A percentile compares a stretch with the other conserved stretches of the same genome.
Conservation (phyloP, 1,284 basidiomycete species). For the Irpex sp. region DNA sequence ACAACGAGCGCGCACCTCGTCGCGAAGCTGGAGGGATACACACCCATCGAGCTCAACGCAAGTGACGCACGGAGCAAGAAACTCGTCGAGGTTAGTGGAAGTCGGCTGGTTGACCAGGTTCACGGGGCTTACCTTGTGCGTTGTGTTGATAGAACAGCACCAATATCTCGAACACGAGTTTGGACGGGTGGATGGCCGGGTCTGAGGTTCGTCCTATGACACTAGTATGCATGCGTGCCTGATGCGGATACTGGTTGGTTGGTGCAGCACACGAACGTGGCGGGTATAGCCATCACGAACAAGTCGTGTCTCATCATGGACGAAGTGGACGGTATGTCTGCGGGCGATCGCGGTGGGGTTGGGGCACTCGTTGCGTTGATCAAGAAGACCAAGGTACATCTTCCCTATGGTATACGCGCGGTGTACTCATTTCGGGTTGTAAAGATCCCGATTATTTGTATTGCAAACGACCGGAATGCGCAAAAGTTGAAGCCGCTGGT, state of each 20-base stretch:
- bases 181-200: slow-evolving; percentile 86
- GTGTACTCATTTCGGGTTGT: neutral
- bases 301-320: slow-evolving; percentile 96
- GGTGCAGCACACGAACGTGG: slow-evolving; percentile 55
- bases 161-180: slow-evolving; percentile 83
- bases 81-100: slow-evolving; percentile 73
- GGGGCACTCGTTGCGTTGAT: slow-evolving; percentile 91
- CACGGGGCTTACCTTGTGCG: neutral
- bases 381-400: slow-evolving; percentile 92
- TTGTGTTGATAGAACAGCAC: slow-evolving; percentile 60
- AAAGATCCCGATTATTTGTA: slow-evolving; percentile 98
- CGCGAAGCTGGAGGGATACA: slow-evolving; percentile 86
- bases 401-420: no score
- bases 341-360: slow-evolving; percentile 94
- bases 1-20: slow-evolving; percentile 95
- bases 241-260: neutral
- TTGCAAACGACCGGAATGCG: slow-evolving; percentile 87
- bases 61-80: slow-evolving; percentile 97
- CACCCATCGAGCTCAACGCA: slow-evolving; percentile 93
- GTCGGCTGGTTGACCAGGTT: no score
- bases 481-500: slow-evolving; percentile 91
- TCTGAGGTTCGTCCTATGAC: slow-evolving; percentile 36
- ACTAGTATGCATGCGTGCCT: slow-evolving; percentile 17
- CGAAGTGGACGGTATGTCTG: slow-evolving; percentile 99
- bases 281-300: slow-evolving; percentile 73